Percentiles rank a stretch among this genome's conserved stretches.
Conservation (phyloP, 768 basidiomycete genomes). For the Boletus fagicola region DNA sequence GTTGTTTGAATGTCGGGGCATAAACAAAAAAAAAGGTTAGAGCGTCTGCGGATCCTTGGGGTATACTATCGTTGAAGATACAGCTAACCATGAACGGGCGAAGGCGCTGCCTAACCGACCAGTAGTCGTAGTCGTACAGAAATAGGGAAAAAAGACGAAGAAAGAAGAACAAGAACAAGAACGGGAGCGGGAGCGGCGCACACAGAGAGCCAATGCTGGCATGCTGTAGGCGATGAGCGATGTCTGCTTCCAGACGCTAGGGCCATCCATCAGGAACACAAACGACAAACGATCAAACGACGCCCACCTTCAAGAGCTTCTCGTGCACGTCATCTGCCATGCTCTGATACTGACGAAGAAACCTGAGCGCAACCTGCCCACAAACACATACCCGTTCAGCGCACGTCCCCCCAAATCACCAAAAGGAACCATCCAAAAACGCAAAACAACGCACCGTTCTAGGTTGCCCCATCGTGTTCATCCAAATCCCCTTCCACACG, state of each 20-base stretch:
- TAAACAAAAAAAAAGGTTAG: constrained; percentile 9
- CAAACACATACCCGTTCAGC: constrained; percentile 6
- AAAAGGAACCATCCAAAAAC: not conserved
- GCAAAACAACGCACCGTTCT: constrained; percentile 14
- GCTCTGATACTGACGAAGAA: constrained; percentile 44
- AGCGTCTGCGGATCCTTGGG: constrained; percentile 10
- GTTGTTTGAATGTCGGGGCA: constrained; percentile 3
- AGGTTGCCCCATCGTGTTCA: constrained; percentile 41
- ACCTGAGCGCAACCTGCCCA: constrained; percentile 55
- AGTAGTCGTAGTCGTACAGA: constrained; percentile 18
- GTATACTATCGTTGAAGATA: constrained; percentile 22
- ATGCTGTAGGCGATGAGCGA: constrained; percentile 52
- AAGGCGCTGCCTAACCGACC: constrained; percentile 19
- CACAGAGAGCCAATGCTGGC: constrained; percentile 51
- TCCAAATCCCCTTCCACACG: constrained; percentile 60
- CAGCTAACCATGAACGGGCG: constrained; percentile 8
- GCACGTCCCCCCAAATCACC: too few species aligned
- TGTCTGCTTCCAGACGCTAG: constrained; percentile 53
- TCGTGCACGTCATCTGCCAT: constrained; percentile 52
- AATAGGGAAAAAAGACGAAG: not conserved
- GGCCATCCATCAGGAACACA: not conserved
- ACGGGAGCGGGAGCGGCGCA: not conserved
- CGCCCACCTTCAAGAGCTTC: constrained; percentile 47
- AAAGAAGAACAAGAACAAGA: not conserved
- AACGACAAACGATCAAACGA: not conserved